Conservation (phyloP, 352 stramenopile species). For the Globisporangium cystogenes region DNA sequence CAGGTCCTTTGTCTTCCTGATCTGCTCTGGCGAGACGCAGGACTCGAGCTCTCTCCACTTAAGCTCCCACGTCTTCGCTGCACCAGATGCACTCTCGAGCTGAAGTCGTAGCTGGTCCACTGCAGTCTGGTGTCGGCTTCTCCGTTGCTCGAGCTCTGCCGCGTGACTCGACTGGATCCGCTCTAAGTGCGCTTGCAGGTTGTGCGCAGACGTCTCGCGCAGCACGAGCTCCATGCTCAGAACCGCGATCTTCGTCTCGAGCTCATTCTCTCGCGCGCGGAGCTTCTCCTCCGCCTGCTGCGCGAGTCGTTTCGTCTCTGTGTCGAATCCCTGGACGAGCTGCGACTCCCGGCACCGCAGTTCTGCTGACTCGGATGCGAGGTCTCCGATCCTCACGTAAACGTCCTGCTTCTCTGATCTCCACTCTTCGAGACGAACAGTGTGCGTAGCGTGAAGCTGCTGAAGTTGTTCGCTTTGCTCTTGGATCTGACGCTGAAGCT, state of each 20-base stretch:
- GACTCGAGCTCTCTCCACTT: conserved; percentile 6
- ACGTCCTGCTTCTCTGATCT: not conserved
- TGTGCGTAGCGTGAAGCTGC: not conserved
- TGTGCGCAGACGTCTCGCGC: not conserved
- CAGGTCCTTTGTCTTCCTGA: not conserved
- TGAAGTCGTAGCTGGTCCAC: not conserved
- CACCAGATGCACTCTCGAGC: too few species aligned
- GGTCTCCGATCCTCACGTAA: not conserved
- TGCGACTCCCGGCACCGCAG: not conserved
- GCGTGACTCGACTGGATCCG: conserved; percentile 3
- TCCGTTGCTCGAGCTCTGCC: not conserved
- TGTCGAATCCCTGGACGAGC: not conserved
- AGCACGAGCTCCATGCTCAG: conserved; percentile 1
- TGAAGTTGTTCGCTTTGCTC: not conserved
- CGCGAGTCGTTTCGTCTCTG: not conserved
- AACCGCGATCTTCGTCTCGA: conserved; percentile 1
- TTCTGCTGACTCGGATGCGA: not conserved
- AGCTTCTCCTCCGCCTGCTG: conserved; percentile 2
- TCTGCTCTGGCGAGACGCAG: conserved; percentile 3
- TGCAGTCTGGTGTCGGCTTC: not conserved
- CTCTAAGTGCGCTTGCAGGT: conserved; percentile 4
- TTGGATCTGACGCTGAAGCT: not conserved
- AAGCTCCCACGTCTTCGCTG: conserved; percentile 1
- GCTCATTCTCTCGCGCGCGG: not conserved
- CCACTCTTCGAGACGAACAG: not conserved